Base-by-base conservation (phyloP, 257 asterid species). In the Solanum stenotomum region DNA sequence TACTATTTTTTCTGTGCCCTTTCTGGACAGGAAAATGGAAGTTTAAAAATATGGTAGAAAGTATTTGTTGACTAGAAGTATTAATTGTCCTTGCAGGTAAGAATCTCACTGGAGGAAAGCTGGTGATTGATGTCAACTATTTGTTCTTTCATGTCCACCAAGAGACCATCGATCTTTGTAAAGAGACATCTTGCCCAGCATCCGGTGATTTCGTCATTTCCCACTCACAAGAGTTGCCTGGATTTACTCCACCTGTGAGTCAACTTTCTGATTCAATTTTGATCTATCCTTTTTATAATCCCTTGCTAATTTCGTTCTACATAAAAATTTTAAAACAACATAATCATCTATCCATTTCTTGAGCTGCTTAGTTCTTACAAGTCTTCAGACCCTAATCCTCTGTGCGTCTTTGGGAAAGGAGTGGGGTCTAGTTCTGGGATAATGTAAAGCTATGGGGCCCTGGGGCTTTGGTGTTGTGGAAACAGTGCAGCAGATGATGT, bases 181-280 rank as follows among this genome's bases (percentile, higher is more conserved):
- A 67, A n/a, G 92, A 95, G 92, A 96, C 98, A 4, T 87, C 95
- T 16, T 96, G 99, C 92, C 98, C 99, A 27, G 90, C 96, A 37
- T 29, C 86, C 37, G 99, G 99, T 46, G 93, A 93, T 85, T 96
- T 96, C 76, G 88, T 91, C 65, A 92, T 96, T 87, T 89, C 98
- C 68, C 97, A 94, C 90, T 84, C 98, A 59, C 98, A 96, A 90
- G 93, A 74, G 56, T 91, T 96, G 79, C 99, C 98, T 59, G 95
- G 94, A 88, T 74, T 49, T 86, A 95, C 98, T 25, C 99, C 99
- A 65, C 96, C 97, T 18, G 98, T 95, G 89, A 95, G 98, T 91
- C 88, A 44, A 68, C 84, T 78, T 83, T 40, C 87, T 22, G 20
- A 42, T 65, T 29, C 70, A 49, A 6, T 82, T 82, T 81, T 49